A percentile compares a stretch with the other conserved stretches of the same genome.
phyloP scores from a whole-genome alignment of 495 filamentous ascomycete genomes.

The Penicillium verhagenii region DNA sequence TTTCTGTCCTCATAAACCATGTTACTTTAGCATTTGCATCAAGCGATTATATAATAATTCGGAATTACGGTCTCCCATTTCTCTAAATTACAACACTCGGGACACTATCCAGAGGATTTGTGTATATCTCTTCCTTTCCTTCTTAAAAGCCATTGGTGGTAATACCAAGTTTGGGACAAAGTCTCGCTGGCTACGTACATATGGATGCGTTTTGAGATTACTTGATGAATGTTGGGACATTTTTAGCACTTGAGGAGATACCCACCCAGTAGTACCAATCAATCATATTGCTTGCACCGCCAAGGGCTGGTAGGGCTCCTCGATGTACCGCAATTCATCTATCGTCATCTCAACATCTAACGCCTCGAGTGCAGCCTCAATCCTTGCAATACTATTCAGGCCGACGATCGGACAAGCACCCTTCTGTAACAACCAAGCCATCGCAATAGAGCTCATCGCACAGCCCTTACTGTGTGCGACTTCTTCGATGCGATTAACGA shows the following conservation, averaged over 20 bases:
- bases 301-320: constrained; percentile 56
- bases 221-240: too few relatives aligned
- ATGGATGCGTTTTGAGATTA: too few relatives aligned
- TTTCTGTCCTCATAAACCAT: neutral
- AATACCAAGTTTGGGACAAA: too few relatives aligned
- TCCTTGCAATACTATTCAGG: constrained; percentile 51
- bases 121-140: too few relatives aligned
- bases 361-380: constrained; percentile 54
- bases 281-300: constrained; percentile 16
- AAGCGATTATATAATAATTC: neutral
- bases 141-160: too few relatives aligned
- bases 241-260: too few relatives aligned
- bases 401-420: constrained; percentile 60
- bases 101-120: too few relatives aligned
- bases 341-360: constrained; percentile 48
- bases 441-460: constrained; percentile 58
- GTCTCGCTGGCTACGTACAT: too few relatives aligned
- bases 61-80: neutral
- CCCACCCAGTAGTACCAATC: too few relatives aligned
- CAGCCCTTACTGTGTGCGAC: constrained; percentile 56
- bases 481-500: constrained; percentile 57
- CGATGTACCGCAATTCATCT: constrained; percentile 57
- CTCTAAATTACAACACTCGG: too few relatives aligned
- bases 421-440: constrained; percentile 56
- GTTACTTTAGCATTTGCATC: neutral